Evolutionary conservation across 352 stramenopile genomes (phyloP).

Genomic region (Elongisporangium anandrum): DNA sequence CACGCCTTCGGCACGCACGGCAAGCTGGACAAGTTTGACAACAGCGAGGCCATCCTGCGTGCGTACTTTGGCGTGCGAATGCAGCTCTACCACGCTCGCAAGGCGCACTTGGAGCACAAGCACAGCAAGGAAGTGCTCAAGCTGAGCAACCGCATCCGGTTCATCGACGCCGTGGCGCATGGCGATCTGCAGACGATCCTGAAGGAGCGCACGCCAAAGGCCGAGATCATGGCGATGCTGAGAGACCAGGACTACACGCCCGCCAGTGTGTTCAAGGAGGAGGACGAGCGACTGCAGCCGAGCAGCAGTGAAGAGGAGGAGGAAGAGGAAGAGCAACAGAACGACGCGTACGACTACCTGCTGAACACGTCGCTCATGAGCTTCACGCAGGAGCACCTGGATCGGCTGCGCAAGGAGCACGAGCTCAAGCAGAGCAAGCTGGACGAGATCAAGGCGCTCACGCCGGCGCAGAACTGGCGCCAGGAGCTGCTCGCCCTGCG

Average conservation of each 20-base stretch:
- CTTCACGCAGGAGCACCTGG: slow-evolving; percentile 94
- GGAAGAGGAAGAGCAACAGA: slow-evolving; percentile 9
- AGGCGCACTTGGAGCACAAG: slow-evolving; percentile 76
- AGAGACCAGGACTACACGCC: slow-evolving; percentile 40
- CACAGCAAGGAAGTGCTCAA: slow-evolving; percentile 84
- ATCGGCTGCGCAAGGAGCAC: slow-evolving; percentile 90
- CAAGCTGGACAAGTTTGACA: slow-evolving; percentile 91
- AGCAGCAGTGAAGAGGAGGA: background rate
- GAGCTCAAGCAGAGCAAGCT: slow-evolving; percentile 87
- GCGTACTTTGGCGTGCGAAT: slow-evolving; percentile 94
- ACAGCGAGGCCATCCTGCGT: slow-evolving; percentile 88
- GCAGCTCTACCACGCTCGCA: slow-evolving; percentile 82
- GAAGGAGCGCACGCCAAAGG: slow-evolving; percentile 66
- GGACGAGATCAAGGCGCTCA: slow-evolving; percentile 81
- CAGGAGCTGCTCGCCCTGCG: slow-evolving; percentile 55
- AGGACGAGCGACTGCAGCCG: slow-evolving; percentile 13
- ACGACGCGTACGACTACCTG: slow-evolving; percentile 95
- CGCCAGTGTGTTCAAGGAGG: slow-evolving; percentile 42
- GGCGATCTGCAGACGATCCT: slow-evolving; percentile 90
- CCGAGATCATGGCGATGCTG: slow-evolving; percentile 47
- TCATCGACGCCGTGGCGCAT: slow-evolving; percentile 95
- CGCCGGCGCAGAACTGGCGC: slow-evolving; percentile 87
- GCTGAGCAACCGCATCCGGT: slow-evolving; percentile 96
- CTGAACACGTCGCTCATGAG: slow-evolving; percentile 98
- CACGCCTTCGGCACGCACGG: slow-evolving; percentile 92